Conservation (phyloP, 371 early-diverging fungal genomes). For the Astathelohania contejeani region DNA sequence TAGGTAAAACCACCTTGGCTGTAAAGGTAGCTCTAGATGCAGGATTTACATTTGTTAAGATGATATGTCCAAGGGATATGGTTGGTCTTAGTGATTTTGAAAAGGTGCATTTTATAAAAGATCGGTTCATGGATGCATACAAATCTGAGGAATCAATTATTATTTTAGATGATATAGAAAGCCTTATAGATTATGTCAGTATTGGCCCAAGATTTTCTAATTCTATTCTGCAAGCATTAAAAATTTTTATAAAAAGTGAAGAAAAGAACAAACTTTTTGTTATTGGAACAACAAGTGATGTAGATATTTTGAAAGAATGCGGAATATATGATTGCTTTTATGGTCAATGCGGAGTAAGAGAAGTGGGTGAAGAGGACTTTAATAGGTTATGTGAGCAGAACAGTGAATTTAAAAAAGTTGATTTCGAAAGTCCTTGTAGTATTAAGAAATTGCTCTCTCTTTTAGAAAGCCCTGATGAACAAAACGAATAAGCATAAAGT, state of each 20-base stretch:
- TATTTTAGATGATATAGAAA: conserved; percentile 87
- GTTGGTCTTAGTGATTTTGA: conserved; percentile 79
- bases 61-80: conserved; percentile 86
- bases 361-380: conserved; percentile 30
- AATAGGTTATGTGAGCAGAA: conserved; percentile 37
- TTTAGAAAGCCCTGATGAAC: conserved; percentile 29
- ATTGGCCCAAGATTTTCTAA: conserved; percentile 96
- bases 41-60: conserved; percentile 88
- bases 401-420: conserved; percentile 28
- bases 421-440: conserved; percentile 16
- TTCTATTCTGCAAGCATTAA: conserved; percentile 74
- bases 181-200: conserved; percentile 79
- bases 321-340: conserved; percentile 46
- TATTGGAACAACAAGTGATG: conserved; percentile 45
- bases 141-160: conserved; percentile 81
- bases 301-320: conserved; percentile 37
- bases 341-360: conserved; percentile 18
- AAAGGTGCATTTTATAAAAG: conserved; percentile 75
- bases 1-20: conserved; percentile 90
- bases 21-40: conserved; percentile 78
- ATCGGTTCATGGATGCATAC: conserved; percentile 70
- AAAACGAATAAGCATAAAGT: conserved; percentile 15
- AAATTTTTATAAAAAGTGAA: conserved; percentile 52
- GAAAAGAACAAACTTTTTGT: conserved; percentile 47
- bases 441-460: conserved; percentile 37